These are phyloP conservation scores for Chenopodium suecicum DNA, from an alignment of 148 eudicot species.

Conservation along the genomic window DNA sequence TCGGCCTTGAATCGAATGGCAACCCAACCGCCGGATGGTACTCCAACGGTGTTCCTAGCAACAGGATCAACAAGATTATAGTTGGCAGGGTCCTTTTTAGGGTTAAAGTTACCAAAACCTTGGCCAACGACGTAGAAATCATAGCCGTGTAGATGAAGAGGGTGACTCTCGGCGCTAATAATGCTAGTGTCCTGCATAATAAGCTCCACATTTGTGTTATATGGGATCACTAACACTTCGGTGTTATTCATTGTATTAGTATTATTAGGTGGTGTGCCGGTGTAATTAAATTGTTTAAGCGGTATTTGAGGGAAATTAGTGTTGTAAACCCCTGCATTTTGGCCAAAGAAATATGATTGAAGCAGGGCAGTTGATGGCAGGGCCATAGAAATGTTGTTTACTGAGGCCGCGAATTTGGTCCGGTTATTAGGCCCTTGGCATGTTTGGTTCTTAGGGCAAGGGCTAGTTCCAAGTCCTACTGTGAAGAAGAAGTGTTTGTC, in stretches of 20 bases:
- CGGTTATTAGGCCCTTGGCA: constrained; percentile 62
- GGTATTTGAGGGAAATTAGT: constrained; percentile 52
- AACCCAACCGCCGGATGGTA: constrained; percentile 75
- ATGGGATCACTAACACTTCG: constrained; percentile 47
- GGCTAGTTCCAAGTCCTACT: constrained; percentile 48
- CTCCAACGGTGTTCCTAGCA: constrained; percentile 55
- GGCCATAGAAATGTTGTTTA: constrained; percentile 57
- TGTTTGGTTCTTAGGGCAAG: constrained; percentile 58
- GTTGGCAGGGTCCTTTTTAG: constrained; percentile 44
- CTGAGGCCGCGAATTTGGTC: constrained; percentile 50
- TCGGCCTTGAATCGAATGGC: constrained; percentile 62
- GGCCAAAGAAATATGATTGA: constrained; percentile 34
- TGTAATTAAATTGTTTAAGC: constrained; percentile 43
- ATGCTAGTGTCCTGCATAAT: constrained; percentile 66
- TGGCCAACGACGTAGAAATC: constrained; percentile 58
- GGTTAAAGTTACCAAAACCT: constrained; percentile 65
- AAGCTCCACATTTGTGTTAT: constrained; percentile 57
- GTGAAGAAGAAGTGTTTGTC: constrained; percentile 55
- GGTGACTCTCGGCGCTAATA: constrained; percentile 65
- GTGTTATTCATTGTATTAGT: constrained; percentile 48
- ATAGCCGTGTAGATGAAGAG: constrained; percentile 66
- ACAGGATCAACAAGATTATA: constrained; percentile 65
- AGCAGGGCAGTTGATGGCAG: constrained; percentile 53
- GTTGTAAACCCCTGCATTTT: constrained; percentile 37
- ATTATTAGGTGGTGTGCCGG: constrained; percentile 55